A percentile compares a stretch with the other conserved stretches of the same genome.
Evolutionary conservation across 1,284 basidiomycete genomes (phyloP).

Genomic region (Neonothopanus nambi): DNA sequence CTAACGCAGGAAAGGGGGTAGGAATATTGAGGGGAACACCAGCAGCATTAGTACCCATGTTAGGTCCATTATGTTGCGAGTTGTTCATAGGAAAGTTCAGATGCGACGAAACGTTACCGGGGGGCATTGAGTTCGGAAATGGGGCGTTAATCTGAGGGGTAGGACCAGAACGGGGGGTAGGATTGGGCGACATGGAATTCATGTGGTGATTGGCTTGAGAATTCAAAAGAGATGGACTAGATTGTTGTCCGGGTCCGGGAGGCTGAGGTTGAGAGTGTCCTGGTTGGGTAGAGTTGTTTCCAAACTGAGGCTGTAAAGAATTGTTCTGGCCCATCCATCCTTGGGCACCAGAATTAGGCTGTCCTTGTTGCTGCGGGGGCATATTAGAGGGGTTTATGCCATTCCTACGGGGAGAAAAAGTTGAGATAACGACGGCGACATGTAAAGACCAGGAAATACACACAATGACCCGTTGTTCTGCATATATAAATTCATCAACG

Average conservation of each 20-base stretch:
- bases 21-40: neutral
- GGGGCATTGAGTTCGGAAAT: slow-evolving; percentile 1
- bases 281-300: slow-evolving; percentile 16
- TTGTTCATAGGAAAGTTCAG: slow-evolving; percentile 6
- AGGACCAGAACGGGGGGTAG: slow-evolving; percentile 34
- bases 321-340: no score
- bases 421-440: neutral
- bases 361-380: slow-evolving; percentile 10
- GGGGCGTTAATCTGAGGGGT: slow-evolving; percentile 27
- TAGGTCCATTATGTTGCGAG: slow-evolving; percentile 1
- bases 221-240: slow-evolving; percentile 32
- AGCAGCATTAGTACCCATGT: slow-evolving; percentile 1
- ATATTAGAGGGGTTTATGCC: slow-evolving; percentile 9
- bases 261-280: slow-evolving; percentile 8
- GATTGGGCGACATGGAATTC: slow-evolving; percentile 19
- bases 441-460: slow-evolving; percentile 1
- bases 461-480: neutral
- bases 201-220: slow-evolving; percentile 30
- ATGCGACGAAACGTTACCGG: neutral
- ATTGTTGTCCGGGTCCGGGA: slow-evolving; percentile 16
- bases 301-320: neutral
- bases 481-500: slow-evolving; percentile 18
- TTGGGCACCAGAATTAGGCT: neutral
- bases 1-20: slow-evolving; percentile 35
- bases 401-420: neutral